Percentiles rank a stretch among this genome's conserved stretches.
Evolutionary conservation across 2,329 filamentous ascomycete genomes (phyloP).

Genomic region (Sporothrix sp.): DNA sequence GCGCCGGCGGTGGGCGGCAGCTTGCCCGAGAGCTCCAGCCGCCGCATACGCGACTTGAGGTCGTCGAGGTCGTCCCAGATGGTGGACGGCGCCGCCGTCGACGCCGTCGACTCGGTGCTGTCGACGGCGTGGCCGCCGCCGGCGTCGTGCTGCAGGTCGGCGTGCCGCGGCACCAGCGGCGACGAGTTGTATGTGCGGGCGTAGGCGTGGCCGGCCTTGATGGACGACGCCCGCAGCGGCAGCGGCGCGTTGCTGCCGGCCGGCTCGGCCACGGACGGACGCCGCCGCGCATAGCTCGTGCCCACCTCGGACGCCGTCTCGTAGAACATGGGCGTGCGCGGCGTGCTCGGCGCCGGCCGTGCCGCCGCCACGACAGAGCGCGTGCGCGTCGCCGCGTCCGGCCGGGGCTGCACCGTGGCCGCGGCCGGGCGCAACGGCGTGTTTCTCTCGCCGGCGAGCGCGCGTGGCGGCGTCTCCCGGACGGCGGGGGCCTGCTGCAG

Average conservation of each 20-base stretch:
- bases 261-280: constrained; percentile 41
- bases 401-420: constrained; percentile 1
- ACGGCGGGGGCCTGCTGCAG: constrained; percentile 16
- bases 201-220: constrained; percentile 34
- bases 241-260: constrained; percentile 25
- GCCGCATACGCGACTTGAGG: constrained; percentile 83
- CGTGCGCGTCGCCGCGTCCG: constrained; percentile 12
- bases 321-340: constrained; percentile 38
- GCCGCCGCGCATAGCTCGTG: constrained; percentile 26
- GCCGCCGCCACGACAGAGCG: constrained; percentile 6
- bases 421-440: constrained; percentile 22
- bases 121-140: constrained; percentile 31
- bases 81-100: constrained; percentile 80
- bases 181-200: constrained; percentile 48
- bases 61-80: constrained; percentile 98
- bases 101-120: constrained; percentile 77
- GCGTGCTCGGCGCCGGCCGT: constrained; percentile 37
- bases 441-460: constrained; percentile 33
- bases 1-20: constrained; percentile 73
- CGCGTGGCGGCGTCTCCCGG: constrained; percentile 37
- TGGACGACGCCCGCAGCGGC: constrained; percentile 34
- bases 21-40: constrained; percentile 82
- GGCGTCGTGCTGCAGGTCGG: constrained; percentile 27
- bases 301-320: constrained; percentile 28
- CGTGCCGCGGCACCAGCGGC: constrained; percentile 42